These are phyloP conservation scores for Haplosporangium sp. DNA, from an alignment of 371 early-diverging fungal genomes.

Conservation along the genomic window DNA sequence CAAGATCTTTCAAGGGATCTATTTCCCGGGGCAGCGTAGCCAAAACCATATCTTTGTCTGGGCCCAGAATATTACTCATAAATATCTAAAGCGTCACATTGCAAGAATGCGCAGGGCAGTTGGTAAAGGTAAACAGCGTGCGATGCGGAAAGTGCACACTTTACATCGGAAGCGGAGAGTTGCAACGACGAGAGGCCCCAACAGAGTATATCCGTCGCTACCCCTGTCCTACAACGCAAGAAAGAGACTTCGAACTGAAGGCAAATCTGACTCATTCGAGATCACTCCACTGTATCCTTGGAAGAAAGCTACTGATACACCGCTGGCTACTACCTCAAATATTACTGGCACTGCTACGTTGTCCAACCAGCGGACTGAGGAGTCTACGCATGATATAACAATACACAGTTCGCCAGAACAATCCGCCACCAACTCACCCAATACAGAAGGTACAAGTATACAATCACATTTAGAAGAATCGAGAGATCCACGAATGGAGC, in stretches of 20 bases:
- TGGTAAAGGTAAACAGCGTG: constrained; percentile 14
- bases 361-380: not conserved
- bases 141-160: constrained; percentile 19
- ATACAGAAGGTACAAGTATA: not conserved
- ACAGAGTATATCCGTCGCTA: constrained; percentile 6
- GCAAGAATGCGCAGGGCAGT: constrained; percentile 31
- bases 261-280: constrained; percentile 1
- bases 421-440: not conserved
- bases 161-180: not conserved
- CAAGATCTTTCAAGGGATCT: constrained; percentile 30
- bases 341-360: not conserved
- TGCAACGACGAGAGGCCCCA: constrained; percentile 8
- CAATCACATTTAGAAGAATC: not conserved
- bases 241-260: constrained; percentile 9
- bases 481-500: not conserved
- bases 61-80: constrained; percentile 36
- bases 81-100: constrained; percentile 37
- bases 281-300: constrained; percentile 12
- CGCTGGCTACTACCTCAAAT: not conserved
- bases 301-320: constrained; percentile 1
- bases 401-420: not conserved
- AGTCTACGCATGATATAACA: not conserved
- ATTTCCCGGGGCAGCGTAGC: constrained; percentile 31
- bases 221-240: constrained; percentile 9
- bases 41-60: constrained; percentile 29